Conservation (phyloP, 129 eudicot species). For the Tanacetum coccineum region DNA sequence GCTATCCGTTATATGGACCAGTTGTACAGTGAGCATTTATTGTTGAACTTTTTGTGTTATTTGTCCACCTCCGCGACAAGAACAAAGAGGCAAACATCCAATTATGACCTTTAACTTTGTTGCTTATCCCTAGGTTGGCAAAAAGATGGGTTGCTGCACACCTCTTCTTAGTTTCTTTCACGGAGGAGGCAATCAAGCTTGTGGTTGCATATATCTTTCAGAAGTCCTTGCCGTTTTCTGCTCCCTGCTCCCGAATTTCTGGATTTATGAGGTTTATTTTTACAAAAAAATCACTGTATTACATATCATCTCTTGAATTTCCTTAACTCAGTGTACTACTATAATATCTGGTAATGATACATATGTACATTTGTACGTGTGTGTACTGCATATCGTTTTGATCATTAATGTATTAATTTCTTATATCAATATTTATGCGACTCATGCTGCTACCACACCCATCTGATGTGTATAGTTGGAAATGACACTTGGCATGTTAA, state of each 20-base stretch:
- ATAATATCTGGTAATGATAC: no score
- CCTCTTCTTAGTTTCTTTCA: slow-evolving; percentile 64
- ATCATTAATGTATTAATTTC: no score
- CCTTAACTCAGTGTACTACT: no score
- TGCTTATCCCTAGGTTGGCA: no score
- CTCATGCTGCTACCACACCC: no score
- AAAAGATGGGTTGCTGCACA: slow-evolving; percentile 97
- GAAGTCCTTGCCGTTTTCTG: slow-evolving; percentile 65
- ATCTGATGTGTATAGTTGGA: neutral
- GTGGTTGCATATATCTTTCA: slow-evolving; percentile 73
- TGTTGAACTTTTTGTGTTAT: neutral
- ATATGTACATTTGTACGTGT: neutral
- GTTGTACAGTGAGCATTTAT: slow-evolving; percentile 60
- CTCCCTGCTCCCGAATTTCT: slow-evolving; percentile 72
- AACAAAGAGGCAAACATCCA: neutral
- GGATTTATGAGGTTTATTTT: slow-evolving; percentile 70
- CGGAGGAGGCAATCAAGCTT: slow-evolving; percentile 77
- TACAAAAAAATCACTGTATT: neutral
- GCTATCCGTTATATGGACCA: slow-evolving; percentile 59
- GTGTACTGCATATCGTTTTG: no score
- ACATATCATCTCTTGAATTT: no score
- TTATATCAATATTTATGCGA: no score
- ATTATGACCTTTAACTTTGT: slow-evolving; percentile 2
- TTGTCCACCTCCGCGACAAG: slow-evolving; percentile 4
- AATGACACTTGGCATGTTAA: neutral